Conservation (phyloP, 805 yeast species). For the Nakazawaea siamensis region DNA sequence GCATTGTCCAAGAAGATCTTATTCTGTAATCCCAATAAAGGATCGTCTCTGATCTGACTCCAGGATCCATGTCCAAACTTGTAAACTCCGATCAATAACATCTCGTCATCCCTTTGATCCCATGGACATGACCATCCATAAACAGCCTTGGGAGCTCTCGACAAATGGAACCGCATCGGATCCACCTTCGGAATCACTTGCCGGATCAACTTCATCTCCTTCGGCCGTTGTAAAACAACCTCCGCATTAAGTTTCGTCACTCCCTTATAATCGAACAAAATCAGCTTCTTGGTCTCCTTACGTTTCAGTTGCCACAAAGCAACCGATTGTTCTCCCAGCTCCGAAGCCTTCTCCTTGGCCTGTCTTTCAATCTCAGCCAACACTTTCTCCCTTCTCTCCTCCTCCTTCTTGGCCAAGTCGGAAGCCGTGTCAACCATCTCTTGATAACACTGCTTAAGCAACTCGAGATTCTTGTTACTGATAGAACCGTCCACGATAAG, state of each 20-base stretch:
- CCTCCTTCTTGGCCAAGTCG: slow-evolving; percentile 57
- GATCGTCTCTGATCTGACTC: slow-evolving; percentile 92
- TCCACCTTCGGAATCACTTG: slow-evolving; percentile 44
- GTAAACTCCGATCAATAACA: slow-evolving; percentile 76
- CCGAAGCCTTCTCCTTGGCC: slow-evolving; percentile 37
- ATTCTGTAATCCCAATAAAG: slow-evolving; percentile 76
- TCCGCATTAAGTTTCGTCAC: slow-evolving; percentile 91
- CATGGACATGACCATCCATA: slow-evolving; percentile 89
- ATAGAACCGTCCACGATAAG: slow-evolving; percentile 85
- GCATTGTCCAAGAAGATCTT: slow-evolving; percentile 60
- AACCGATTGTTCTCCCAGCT: background rate
- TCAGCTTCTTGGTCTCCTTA: slow-evolving; percentile 76
- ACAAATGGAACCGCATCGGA: slow-evolving; percentile 53
- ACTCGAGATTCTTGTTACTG: slow-evolving; percentile 75
- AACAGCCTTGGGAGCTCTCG: slow-evolving; percentile 65
- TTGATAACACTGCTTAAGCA: slow-evolving; percentile 66
- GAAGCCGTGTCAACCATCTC: slow-evolving; percentile 61
- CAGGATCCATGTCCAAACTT: slow-evolving; percentile 97
- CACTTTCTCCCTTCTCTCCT: slow-evolving; percentile 45
- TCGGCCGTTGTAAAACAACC: slow-evolving; percentile 70
- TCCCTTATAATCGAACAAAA: slow-evolving; percentile 79
- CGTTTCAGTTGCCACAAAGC: slow-evolving; percentile 55
- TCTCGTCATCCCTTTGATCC: slow-evolving; percentile 77
- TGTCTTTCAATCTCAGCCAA: slow-evolving; percentile 52
- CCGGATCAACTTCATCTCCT: slow-evolving; percentile 66